Conservation (phyloP, 139 green algal species). For the Tetradesmus lagerheimii region DNA sequence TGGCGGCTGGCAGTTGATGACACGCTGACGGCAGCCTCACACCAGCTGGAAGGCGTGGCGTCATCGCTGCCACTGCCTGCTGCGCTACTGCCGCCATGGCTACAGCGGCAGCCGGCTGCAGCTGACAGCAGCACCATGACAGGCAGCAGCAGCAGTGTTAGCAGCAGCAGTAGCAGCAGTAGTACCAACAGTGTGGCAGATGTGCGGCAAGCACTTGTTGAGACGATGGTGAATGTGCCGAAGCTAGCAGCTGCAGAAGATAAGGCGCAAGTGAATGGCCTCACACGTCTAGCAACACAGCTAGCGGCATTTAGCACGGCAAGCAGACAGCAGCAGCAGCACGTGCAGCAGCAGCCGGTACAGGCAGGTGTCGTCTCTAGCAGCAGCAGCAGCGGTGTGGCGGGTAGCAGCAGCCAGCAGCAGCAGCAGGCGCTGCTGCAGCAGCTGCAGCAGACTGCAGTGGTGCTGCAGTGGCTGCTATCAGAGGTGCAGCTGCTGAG, state of each 20-base stretch:
- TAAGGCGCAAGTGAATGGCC: slow-evolving; percentile 25
- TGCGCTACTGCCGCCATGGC: slow-evolving; percentile 18
- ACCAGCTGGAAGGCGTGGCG: background rate
- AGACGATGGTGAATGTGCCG: background rate
- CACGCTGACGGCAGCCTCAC: background rate
- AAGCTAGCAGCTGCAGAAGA: slow-evolving; percentile 9
- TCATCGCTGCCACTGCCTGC: slow-evolving; percentile 1
- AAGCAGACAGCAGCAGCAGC: slow-evolving; percentile 3
- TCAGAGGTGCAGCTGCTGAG: slow-evolving; percentile 54
- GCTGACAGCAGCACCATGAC: background rate
- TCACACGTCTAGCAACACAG: background rate
- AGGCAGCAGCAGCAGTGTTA: slow-evolving; percentile 14
- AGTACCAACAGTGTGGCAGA: background rate
- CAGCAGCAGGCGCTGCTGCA: background rate
- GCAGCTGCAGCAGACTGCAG: slow-evolving; percentile 40
- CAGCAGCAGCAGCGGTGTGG: background rate
- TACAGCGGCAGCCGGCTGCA: background rate
- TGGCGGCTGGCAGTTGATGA: slow-evolving; percentile 73
- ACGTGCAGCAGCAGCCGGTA: background rate
- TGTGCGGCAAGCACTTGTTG: background rate
- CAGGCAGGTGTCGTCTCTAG: background rate
- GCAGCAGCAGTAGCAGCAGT: slow-evolving; percentile 32
- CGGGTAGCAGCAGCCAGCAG: background rate
- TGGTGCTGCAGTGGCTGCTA: slow-evolving; percentile 61
- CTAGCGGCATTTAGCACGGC: slow-evolving; percentile 8